These are phyloP conservation scores for Blepharisma stoltei DNA, from an alignment of 73 alveolate species.

Conservation along the genomic window DNA sequence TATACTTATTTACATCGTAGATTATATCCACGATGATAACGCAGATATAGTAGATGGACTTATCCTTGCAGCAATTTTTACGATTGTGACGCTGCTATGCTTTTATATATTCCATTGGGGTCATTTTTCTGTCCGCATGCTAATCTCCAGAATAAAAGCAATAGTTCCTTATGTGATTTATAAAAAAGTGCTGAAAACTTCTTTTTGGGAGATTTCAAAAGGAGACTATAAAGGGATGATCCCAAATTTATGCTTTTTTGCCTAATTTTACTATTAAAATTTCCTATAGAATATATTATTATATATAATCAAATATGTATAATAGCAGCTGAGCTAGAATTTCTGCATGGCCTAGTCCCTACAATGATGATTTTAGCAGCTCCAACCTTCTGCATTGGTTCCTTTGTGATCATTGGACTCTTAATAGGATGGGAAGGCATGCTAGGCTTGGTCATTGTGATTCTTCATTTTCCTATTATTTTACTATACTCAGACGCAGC, in stretches of 20 bases:
- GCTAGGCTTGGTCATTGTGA: neutral
- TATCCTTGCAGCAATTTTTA: neutral
- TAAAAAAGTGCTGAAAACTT: neutral
- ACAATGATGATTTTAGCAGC: neutral
- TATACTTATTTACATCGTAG: neutral
- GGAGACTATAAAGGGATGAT: neutral
- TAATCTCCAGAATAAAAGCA: neutral
- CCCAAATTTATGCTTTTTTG: no score
- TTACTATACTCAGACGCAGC: neutral
- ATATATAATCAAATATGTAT: no score
- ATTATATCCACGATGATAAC: neutral
- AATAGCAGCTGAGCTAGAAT: constrained; percentile 4
- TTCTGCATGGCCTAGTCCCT: neutral
- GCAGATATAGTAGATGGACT: neutral
- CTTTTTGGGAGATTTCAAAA: neutral
- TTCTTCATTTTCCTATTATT: constrained; percentile 16
- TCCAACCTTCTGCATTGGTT: no score
- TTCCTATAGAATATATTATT: no score
- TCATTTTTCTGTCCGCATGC: no score
- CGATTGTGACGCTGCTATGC: neutral
- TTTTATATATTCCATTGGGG: neutral
- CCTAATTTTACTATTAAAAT: no score
- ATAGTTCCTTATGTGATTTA: neutral
- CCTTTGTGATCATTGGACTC: no score
- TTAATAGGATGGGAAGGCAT: neutral